phyloP scores from a whole-genome alignment of 257 asterid species.

The Solanum sejunctum region DNA sequence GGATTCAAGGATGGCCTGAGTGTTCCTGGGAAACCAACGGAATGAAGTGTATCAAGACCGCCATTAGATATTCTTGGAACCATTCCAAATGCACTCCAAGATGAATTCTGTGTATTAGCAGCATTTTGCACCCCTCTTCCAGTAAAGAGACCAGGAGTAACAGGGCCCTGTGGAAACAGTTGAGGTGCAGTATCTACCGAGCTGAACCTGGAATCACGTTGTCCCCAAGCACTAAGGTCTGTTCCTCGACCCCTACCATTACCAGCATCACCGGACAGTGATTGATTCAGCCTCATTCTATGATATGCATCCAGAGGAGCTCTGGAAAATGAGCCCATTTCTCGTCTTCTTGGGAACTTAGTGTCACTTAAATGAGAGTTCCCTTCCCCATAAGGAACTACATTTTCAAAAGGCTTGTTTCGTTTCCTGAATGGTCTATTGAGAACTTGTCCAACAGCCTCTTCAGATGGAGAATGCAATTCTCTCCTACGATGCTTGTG shows the following conservation, averaged over 20 bases:
- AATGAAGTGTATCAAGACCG: conserved; percentile 61
- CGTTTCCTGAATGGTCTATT: conserved; percentile 59
- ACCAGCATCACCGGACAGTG: conserved; percentile 39
- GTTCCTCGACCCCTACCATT: conserved; percentile 64
- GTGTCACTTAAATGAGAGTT: conserved; percentile 42
- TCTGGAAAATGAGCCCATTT: conserved; percentile 40
- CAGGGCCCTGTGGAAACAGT: conserved; percentile 53
- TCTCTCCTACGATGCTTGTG: conserved; percentile 91
- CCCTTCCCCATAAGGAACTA: conserved; percentile 45
- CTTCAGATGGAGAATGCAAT: conserved; percentile 51
- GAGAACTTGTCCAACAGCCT: conserved; percentile 45
- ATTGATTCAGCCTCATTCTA: conserved; percentile 45
- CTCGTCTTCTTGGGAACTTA: conserved; percentile 58
- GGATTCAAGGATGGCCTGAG: conserved; percentile 51
- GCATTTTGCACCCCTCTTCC: conserved; percentile 62
- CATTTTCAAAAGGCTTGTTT: conserved; percentile 65
- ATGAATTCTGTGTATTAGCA: conserved; percentile 38
- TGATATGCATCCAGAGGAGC: conserved; percentile 42
- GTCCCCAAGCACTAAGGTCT: conserved; percentile 54
- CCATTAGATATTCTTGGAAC: conserved; percentile 72
- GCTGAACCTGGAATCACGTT: conserved; percentile 57
- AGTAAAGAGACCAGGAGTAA: conserved; percentile 51
- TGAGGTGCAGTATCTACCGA: conserved; percentile 59
- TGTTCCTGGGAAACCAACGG: conserved; percentile 62
- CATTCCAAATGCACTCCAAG: conserved; percentile 82